A percentile compares a stretch with the other conserved stretches of the same genome.
Evolutionary conservation across 1,139 yeast genomes (phyloP).

Genomic region (Blastobotrys raffinosifermentans): DNA sequence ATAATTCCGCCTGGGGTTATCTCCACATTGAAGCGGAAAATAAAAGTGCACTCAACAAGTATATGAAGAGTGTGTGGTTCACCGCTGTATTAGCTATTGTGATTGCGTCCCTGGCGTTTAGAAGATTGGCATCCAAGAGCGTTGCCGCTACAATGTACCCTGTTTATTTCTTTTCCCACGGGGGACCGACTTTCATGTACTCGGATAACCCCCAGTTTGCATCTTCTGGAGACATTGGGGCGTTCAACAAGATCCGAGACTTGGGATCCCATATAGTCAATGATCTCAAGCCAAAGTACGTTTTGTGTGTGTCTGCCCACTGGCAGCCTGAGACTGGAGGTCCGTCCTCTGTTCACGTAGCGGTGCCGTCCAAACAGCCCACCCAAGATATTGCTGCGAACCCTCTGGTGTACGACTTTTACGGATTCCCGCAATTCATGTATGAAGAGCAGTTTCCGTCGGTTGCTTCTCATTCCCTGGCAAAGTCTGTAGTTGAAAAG

Average conservation of each 20-base stretch:
- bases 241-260: conserved; percentile 46
- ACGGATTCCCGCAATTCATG: conserved; percentile 61
- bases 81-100: too few species aligned
- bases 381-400: conserved; percentile 35
- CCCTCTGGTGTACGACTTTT: conserved; percentile 59
- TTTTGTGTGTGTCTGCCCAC: conserved; percentile 67
- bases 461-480: conserved; percentile 38
- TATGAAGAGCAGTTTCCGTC: conserved; percentile 59
- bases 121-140: too few species aligned
- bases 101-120: too few species aligned
- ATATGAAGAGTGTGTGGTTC: too few species aligned
- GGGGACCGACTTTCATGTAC: conserved; percentile 72
- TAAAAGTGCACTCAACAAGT: too few species aligned
- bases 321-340: conserved; percentile 48
- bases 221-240: conserved; percentile 52
- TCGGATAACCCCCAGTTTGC: conserved; percentile 36
- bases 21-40: too few species aligned
- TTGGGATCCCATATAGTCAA: conserved; percentile 48
- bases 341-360: conserved; percentile 41
- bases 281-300: conserved; percentile 54
- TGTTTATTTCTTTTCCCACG: conserved; percentile 65
- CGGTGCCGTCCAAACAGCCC: conserved; percentile 25
- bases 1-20: too few species aligned
- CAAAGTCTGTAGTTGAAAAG: conserved; percentile 40
- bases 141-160: too few species aligned